phyloP scores from a whole-genome alignment of 73 alveolate species.

The Paramecium bursaria region DNA sequence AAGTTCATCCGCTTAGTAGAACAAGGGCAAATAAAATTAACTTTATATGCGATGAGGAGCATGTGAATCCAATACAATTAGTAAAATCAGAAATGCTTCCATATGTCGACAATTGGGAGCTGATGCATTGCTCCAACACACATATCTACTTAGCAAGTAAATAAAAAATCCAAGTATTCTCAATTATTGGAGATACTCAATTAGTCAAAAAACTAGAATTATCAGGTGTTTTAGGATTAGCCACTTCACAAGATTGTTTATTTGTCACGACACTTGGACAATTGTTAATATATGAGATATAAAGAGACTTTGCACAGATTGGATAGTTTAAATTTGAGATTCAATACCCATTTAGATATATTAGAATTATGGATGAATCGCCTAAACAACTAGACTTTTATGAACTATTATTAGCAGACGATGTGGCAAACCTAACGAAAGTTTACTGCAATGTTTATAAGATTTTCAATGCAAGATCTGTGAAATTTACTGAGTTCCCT shows the following conservation, averaged over 20 bases:
- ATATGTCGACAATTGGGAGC: neutral
- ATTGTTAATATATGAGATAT: neutral
- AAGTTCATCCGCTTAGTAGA: neutral
- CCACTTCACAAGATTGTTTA: neutral
- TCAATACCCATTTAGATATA: neutral
- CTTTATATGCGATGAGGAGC: neutral
- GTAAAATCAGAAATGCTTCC: neutral
- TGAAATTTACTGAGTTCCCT: neutral
- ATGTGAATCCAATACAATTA: neutral
- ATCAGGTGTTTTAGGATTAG: neutral
- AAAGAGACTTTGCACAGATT: neutral
- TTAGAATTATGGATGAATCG: neutral
- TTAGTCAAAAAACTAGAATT: no score
- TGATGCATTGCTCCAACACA: no score
- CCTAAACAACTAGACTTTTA: constrained; percentile 22
- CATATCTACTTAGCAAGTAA: neutral
- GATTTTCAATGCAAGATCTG: neutral
- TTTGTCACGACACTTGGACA: neutral
- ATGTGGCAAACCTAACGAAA: neutral
- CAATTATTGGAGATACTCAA: neutral
- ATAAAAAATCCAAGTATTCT: neutral
- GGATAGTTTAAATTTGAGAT: neutral
- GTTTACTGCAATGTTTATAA: constrained; percentile 29
- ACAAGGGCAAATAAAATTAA: no score
- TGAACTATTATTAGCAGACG: constrained; percentile 30